Base-by-base conservation (phyloP, 345 rosid species). In the Boechera divaricarpa region DNA sequence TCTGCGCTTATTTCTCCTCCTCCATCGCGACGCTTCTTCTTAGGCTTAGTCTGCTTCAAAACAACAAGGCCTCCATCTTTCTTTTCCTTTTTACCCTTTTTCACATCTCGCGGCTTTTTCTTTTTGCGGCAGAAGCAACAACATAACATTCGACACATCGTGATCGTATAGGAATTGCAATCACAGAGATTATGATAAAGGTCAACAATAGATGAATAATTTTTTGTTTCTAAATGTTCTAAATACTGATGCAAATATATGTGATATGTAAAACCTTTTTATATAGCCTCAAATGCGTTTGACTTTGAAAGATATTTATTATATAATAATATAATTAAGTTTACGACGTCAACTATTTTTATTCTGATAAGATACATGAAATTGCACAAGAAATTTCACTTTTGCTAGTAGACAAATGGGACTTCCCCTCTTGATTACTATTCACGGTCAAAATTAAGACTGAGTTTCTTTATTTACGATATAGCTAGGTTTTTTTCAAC, bases 41-140 rank as follows among this genome's bases (percentile, higher is more conserved):
- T 67, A 67, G 6, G 12, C 47, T 75, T 75, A 12, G 42, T 57
- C 48, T 42, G 48, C 56, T 74, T 74, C 54, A 52, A 15, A 53
- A 53, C 61, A 70, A 70, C 67, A 70, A 70, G 32, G 10, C 48
- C 75, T 71, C 75, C 76, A 74, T 74, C 72, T 57, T 74, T 74
- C 56, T 74, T 66, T 66, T 59, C 72, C 21, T 65, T 73, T 64
- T 65, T 65, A 45, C 41, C 72, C 42, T 26, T 75, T 58, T 57
- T 75, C 49, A 7, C 61, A 58, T 67, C 68, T 60, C 10, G 39
- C 4, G 38, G 56, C 39, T 76, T 60, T 44, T 76, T 68, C 63
- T 76, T 68, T 48, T 60, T 59, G 39, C 36, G 55, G 3, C 67
- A 29, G 45, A 57, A n/a, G 31, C 45, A 68, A 39, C 74, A 76